Percentiles rank a stretch among this genome's conserved stretches.
phyloP scores from a whole-genome alignment of 345 rosid genomes.

The Ceriops decandra region DNA sequence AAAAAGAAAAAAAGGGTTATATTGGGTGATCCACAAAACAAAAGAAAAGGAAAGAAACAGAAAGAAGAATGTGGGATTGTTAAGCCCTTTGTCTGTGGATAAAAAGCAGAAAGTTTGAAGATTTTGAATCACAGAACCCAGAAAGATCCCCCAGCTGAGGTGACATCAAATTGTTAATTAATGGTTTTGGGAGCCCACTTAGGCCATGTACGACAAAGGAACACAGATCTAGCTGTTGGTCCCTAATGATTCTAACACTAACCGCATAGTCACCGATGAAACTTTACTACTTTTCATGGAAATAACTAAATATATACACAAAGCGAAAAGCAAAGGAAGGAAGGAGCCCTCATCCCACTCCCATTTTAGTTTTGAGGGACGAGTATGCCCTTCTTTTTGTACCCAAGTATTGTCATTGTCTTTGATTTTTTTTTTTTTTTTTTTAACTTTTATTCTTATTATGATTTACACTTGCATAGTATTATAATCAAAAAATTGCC shows the following conservation, averaged over 20 bases:
- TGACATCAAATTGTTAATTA: background rate
- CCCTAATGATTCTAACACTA: no score
- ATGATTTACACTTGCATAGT: no score
- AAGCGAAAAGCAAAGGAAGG: slow-evolving; percentile 31
- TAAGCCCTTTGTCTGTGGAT: background rate
- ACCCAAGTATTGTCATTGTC: background rate
- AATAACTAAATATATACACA: slow-evolving; percentile 33
- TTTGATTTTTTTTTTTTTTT: no score
- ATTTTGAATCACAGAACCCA: no score
- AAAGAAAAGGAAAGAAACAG: background rate
- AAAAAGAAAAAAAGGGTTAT: background rate
- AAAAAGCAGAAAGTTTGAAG: background rate
- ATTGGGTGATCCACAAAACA: slow-evolving; percentile 6
- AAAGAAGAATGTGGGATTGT: background rate
- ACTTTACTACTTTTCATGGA: slow-evolving; percentile 41
- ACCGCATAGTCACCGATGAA: slow-evolving; percentile 41
- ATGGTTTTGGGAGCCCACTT: slow-evolving; percentile 22
- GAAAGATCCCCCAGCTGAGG: no score
- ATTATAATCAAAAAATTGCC: no score
- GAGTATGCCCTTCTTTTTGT: slow-evolving; percentile 11
- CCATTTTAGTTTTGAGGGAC: background rate
- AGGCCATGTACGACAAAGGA: slow-evolving; percentile 24
- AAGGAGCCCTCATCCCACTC: slow-evolving; percentile 8
- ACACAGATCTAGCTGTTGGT: slow-evolving; percentile 29
- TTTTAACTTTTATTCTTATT: background rate